Conservation (phyloP, 108 stramenopile species). For the Skeletonema grethae region DNA sequence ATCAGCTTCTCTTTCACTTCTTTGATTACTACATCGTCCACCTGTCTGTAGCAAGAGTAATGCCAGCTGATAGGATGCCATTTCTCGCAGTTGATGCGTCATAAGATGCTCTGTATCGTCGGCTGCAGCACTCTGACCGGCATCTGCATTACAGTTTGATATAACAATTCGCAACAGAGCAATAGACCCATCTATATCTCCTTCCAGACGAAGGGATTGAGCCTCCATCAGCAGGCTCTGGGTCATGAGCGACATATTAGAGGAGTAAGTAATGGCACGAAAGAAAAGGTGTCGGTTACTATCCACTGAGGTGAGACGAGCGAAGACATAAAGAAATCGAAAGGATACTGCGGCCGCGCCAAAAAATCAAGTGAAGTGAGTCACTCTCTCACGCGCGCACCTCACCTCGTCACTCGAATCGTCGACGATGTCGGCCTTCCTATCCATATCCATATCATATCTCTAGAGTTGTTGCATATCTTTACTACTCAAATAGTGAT, state of each 20-base stretch:
- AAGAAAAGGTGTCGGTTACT: no score
- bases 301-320: no score
- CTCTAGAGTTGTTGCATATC: no score
- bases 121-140: neutral
- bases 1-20: constrained; percentile 29
- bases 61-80: constrained; percentile 36
- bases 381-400: no score
- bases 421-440: no score
- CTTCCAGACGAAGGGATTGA: constrained; percentile 33
- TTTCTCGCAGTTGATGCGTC: constrained; percentile 12
- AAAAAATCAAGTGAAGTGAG: no score
- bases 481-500: no score
- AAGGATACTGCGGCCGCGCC: no score
- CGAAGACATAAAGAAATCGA: no score
- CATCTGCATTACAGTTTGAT: constrained; percentile 35
- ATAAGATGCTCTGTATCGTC: neutral
- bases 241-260: constrained; percentile 49
- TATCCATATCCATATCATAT: no score
- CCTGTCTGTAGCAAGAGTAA: constrained; percentile 31
- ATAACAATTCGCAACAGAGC: constrained; percentile 31
- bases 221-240: constrained; percentile 42
- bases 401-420: no score
- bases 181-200: constrained; percentile 33
- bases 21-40: constrained; percentile 14
- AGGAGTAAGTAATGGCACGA: no score